Conservation (phyloP, 2,329 filamentous ascomycete genomes). For the Talaromyces sp. region DNA sequence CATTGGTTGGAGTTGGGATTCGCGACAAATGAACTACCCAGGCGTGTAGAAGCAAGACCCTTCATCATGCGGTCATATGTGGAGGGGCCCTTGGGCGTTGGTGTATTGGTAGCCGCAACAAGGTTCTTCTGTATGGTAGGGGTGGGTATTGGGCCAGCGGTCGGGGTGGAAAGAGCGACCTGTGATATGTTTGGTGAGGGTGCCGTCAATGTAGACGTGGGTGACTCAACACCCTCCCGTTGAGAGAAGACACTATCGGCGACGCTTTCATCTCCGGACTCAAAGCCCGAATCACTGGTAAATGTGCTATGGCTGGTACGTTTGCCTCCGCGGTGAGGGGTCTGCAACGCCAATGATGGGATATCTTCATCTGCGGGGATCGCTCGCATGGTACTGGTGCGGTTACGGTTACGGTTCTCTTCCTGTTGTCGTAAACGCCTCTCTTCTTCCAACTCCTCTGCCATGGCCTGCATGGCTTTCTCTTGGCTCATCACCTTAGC, state of each 20-base stretch:
- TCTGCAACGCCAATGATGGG: conserved; percentile 39
- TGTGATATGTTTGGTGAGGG: conserved; percentile 42
- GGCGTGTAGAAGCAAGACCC: conserved; percentile 39
- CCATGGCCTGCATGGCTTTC: conserved; percentile 56
- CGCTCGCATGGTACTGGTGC: conserved; percentile 33
- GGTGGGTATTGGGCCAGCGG: conserved; percentile 29
- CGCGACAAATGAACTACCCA: conserved; percentile 34
- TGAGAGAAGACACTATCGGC: conserved; percentile 52
- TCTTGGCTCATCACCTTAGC: conserved; percentile 59
- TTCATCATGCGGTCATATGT: conserved; percentile 50
- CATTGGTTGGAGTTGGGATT: conserved; percentile 36
- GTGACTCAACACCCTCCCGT: conserved; percentile 37
- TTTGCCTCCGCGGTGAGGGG: conserved; percentile 37
- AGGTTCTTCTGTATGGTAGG: conserved; percentile 37
- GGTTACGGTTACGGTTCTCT: conserved; percentile 39
- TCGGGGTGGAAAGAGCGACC: conserved; percentile 32
- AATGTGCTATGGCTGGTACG: conserved; percentile 45
- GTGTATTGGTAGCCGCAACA: conserved; percentile 24
- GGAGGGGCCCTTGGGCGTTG: conserved; percentile 32
- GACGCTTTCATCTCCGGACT: conserved; percentile 59
- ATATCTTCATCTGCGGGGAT: conserved; percentile 35
- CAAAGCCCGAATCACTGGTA: conserved; percentile 61
- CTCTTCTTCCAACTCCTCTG: conserved; percentile 51
- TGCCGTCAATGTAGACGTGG: conserved; percentile 39
- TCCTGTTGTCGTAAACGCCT: conserved; percentile 43